Percentiles rank a stretch among this genome's conserved stretches.
Evolutionary conservation across 2,329 filamentous ascomycete genomes (phyloP).

Genomic region (Colletotrichum eleusines): DNA sequence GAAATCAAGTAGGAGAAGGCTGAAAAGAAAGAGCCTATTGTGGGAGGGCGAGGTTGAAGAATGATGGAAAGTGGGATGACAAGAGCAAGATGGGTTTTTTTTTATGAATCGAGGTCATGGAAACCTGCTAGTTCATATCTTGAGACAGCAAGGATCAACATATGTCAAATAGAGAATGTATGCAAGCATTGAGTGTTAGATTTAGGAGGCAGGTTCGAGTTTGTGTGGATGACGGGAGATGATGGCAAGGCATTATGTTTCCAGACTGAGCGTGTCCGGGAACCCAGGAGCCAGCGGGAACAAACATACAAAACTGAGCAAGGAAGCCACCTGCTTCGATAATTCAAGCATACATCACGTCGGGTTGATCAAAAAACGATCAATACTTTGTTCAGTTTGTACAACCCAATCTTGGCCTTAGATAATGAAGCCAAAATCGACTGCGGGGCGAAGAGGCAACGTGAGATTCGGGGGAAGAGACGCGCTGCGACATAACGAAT

Average conservation of each 20-base stretch:
- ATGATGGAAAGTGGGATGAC: not conserved
- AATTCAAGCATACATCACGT: not conserved
- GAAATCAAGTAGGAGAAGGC: not conserved
- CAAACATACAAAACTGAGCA: not conserved
- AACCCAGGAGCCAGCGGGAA: not conserved
- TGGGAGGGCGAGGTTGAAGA: not conserved
- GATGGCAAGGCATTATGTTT: not conserved
- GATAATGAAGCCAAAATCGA: not conserved
- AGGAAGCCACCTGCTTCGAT: not conserved
- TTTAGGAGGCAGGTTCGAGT: no score
- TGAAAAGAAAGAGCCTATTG: not conserved
- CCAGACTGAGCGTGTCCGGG: not conserved
- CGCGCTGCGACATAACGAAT: no score
- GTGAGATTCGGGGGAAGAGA: no score
- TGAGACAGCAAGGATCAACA: not conserved
- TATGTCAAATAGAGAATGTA: not conserved
- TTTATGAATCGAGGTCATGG: not conserved
- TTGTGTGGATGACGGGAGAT: not conserved
- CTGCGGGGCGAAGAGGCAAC: no score
- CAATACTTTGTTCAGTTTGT: not conserved
- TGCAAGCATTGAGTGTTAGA: not conserved
- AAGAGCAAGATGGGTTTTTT: not conserved
- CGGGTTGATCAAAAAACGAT: not conserved
- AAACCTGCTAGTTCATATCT: no score
- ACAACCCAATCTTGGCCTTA: not conserved